A percentile compares a stretch with the other conserved stretches of the same genome.
Conservation (phyloP, 2,329 filamentous ascomycete genomes). For the Venturia asperata region DNA sequence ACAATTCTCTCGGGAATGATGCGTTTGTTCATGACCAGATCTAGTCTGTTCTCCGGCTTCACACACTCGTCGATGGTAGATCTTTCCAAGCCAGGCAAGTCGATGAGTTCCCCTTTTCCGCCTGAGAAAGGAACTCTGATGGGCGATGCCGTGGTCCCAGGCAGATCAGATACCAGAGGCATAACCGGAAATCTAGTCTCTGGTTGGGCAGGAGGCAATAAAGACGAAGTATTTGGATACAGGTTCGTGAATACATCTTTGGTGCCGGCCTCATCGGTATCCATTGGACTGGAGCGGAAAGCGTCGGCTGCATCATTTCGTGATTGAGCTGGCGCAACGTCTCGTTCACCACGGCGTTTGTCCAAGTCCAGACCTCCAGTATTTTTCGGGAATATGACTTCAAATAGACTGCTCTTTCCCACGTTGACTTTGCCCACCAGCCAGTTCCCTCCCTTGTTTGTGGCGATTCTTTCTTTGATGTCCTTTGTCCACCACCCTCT, state of each 20-base stretch:
- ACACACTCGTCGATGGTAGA: constrained; percentile 62
- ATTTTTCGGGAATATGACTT: constrained; percentile 75
- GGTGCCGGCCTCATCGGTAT: background rate
- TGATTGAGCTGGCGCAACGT: background rate
- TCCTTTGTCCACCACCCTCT: constrained; percentile 85
- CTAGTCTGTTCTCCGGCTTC: constrained; percentile 54
- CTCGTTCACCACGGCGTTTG: background rate
- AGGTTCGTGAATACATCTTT: background rate
- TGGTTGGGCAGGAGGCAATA: constrained; percentile 69
- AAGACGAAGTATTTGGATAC: constrained; percentile 33
- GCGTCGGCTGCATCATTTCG: background rate
- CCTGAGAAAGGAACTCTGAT: constrained; percentile 87
- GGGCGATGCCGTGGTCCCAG: constrained; percentile 90
- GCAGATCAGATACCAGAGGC: constrained; percentile 77
- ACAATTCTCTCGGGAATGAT: constrained; percentile 65
- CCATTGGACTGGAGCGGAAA: background rate
- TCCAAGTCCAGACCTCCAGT: constrained; percentile 24
- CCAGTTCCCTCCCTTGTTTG: constrained; percentile 81
- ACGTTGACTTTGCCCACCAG: constrained; percentile 98
- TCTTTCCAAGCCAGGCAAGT: constrained; percentile 78
- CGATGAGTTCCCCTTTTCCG: constrained; percentile 82
- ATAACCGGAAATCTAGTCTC: constrained; percentile 74
- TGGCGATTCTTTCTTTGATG: constrained; percentile 78
- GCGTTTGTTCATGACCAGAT: constrained; percentile 72
- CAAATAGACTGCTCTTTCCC: constrained; percentile 88